These are phyloP conservation scores for Solanum infundibuliforme DNA, from an alignment of 257 asterid genomes.

Conservation along the genomic window DNA sequence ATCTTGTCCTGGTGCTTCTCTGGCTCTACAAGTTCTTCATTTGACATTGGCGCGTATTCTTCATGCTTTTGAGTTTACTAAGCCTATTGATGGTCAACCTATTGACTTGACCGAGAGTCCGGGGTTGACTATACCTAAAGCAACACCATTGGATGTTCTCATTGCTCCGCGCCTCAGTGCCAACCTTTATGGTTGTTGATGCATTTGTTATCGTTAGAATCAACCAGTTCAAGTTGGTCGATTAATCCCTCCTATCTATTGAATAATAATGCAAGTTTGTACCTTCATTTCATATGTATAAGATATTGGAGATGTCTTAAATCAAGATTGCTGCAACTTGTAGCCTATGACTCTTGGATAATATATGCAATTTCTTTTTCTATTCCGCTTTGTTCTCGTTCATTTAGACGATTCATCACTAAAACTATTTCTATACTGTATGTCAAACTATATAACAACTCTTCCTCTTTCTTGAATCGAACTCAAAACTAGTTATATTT, in stretches of 20 bases:
- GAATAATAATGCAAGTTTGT: not conserved
- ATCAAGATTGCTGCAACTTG: not conserved
- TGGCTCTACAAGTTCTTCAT: conserved; percentile 17
- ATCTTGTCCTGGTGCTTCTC: conserved; percentile 22
- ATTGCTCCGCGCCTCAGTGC: conserved; percentile 25
- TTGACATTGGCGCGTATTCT: conserved; percentile 29
- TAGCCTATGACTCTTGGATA: not conserved
- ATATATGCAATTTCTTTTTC: not conserved
- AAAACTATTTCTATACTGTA: not conserved
- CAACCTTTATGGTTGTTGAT: conserved; percentile 4
- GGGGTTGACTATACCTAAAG: conserved; percentile 24
- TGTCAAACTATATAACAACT: not conserved
- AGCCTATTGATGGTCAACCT: not conserved
- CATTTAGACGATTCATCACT: not conserved
- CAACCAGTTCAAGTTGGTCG: not conserved
- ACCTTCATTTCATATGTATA: not conserved
- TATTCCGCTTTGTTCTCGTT: not conserved
- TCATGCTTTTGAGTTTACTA: conserved; percentile 30
- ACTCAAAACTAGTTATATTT: not conserved
- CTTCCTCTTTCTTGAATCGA: not conserved
- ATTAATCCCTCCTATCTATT: not conserved
- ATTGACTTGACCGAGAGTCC: conserved; percentile 42
- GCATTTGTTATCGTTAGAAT: not conserved
- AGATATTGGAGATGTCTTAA: not conserved
- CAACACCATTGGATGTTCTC: conserved; percentile 25